Base-by-base conservation (phyloP, 2,329 filamentous ascomycete genomes). In the Cladosporium sp. region DNA sequence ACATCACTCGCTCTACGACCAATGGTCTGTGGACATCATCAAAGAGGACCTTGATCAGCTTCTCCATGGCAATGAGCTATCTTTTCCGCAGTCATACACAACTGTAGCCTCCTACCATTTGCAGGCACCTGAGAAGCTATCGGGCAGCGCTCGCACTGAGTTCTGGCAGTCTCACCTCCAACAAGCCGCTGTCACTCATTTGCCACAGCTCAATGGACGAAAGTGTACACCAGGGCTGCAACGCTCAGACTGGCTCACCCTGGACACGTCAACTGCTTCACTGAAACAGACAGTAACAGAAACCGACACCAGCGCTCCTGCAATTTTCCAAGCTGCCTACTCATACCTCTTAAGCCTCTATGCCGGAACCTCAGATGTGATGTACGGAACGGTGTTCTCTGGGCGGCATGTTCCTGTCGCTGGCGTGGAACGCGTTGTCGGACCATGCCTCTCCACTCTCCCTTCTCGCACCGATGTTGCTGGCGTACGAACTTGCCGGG, bases 1-100 rank as follows among this genome's bases (percentile, higher is more conserved):
- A 0, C 91, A 96, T 68, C 92, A 97, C 72, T 85, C 90, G 0
- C 70, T 95, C 1, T 97, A 96, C 67, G 92, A 97, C 71, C 92
- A 91, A n/a, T 97, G 92, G 92, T 92, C 91, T 0, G 81, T 91
- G 10, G 71, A 73, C 67, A 88, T 96, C 52, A 76, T 93, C 28
- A 72, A 95, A 0, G 75, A 80, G 24, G 90, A 96, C 68, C 74
- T 96, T 4, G 77, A 81, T 3, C 66, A 65, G 0, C 62, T 88
- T 1, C 65, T 88, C 67, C 58, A 62, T 17, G 70, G 68, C 7
- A 55, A 66, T 2, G n/a, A 64, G 1, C 36, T 68, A 13, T 62
- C 60, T 0, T 40, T 64, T 1, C 78, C 86, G 25, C 82, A 84
- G 0, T 78, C 84, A 24, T 96, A 90, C 64, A 74, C 77, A 0